Base-by-base conservation (phyloP, 228 moss, liverwort and hornwort species). In the Sphagnum fallax region DNA sequence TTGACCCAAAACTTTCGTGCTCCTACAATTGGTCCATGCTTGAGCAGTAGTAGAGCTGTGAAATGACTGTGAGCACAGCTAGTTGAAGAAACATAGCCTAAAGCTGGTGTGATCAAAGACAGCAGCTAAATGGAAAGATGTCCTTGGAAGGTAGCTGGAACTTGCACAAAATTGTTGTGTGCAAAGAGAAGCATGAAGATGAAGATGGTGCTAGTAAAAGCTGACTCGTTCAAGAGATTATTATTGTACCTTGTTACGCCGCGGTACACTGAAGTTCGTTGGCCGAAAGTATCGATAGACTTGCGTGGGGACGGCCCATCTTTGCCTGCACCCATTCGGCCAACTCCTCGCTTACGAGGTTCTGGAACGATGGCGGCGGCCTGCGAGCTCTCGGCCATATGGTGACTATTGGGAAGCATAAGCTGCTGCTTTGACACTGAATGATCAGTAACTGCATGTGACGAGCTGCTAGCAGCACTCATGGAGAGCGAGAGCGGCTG, bases 241-340 rank as follows among this genome's bases (percentile, higher is more conserved):
- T 32, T 32, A 32, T 32, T 32, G 32, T 64, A 86, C 98, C 98
- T 90, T 13, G 98, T 98, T 48, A 98, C 98, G 16, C 98, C 98
- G 63, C 98, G 84, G 74, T 90, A 98, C n/a, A 98, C 98, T 51
- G 98, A 98, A 8, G 98, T 98, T 73, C 98, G 69, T 72, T 98
- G 98, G 50, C 98, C 98, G 69, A 98, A 98, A 60, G 94, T 98
- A 49, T 98, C 98, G 65, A 98, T 94, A 63, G 94, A 94, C 78
- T 98, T 98, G n/a, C 98, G 84, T 61, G 94, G 94, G 18, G 98
- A 98, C 51, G 98, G 92, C 67, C 94, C 98, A 78, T 98, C 94
- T 64, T 89, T 92, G 8, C 55, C 55, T 32, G 32, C 32, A 32
- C 32, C 32, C 55, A 12, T 8, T 15, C 98, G 93, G 13, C 88